Percentiles rank a stretch among this genome's conserved stretches.
Conservation (phyloP, 2,329 filamentous ascomycete species). For the Orbilia oligospora region DNA sequence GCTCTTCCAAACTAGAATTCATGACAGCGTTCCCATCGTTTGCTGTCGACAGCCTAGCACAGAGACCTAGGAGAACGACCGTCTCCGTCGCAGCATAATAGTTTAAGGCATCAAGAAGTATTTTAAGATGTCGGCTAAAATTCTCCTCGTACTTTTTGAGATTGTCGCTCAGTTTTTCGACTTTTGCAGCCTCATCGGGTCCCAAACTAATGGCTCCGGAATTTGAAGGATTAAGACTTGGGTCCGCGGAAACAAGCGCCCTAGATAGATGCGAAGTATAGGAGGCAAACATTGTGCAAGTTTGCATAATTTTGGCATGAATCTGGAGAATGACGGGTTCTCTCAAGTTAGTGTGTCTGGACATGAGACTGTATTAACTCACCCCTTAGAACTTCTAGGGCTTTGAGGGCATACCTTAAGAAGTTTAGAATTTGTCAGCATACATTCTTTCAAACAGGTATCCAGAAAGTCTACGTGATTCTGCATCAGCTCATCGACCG, state of each 20-base stretch:
- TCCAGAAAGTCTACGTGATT: conserved; percentile 98
- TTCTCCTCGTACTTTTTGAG: conserved; percentile 93
- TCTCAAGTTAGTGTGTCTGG: background rate
- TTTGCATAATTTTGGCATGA: conserved; percentile 96
- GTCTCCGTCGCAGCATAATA: conserved; percentile 98
- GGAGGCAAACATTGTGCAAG: conserved; percentile 91
- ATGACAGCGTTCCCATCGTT: conserved; percentile 78
- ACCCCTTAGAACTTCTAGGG: background rate
- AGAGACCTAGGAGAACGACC: conserved; percentile 89
- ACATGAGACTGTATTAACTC: background rate
- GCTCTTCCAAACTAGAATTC: conserved; percentile 41
- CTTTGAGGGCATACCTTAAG: conserved; percentile 77
- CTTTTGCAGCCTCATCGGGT: conserved; percentile 67
- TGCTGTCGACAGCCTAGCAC: conserved; percentile 83
- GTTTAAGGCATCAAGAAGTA: conserved; percentile 92
- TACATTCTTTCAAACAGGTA: conserved; percentile 98
- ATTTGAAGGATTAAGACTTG: conserved; percentile 70
- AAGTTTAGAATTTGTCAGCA: conserved; percentile 96
- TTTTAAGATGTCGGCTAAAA: conserved; percentile 91
- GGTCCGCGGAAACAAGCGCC: conserved; percentile 86
- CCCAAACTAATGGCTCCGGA: conserved; percentile 21
- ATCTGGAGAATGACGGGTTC: conserved; percentile 74
- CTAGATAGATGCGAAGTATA: conserved; percentile 90
- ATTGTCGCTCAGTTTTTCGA: conserved; percentile 86
- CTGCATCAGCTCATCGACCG: conserved; percentile 98